Base-by-base conservation (phyloP, 305 asterid species). In the Rubia peregrina region DNA sequence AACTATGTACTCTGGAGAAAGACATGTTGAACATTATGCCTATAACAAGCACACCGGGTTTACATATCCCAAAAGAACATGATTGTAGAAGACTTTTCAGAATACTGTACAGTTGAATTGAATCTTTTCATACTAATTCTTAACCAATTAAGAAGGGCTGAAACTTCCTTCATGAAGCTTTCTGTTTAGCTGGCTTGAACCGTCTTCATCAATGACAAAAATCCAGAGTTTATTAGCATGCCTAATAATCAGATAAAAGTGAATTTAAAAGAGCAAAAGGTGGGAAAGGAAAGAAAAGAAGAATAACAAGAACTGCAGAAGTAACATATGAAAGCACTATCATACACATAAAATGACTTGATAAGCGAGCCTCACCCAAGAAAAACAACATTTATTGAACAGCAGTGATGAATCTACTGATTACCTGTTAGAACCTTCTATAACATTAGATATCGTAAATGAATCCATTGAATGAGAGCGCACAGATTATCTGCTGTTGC, bases 381-480 rank as follows among this genome's bases (percentile, higher is more conserved):
- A 26, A 1, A 61, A 14, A 26, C 17, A 24, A 61, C 12, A 30
- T 3, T 30, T 26, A 7, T 26, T 61, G 19, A 30, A 13, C 19
- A 61, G 33, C n/a, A 61, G 40, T 36, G 40, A 36, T 5, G 7
- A 36, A 4, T 4, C 10, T 62, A 44, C 48, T 75, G 48, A 79
- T 80, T 84, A 89, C 98, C 91, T 85, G 83, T 87, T 61, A 71
- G 98, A 93, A 78, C 96, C 97, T 21, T 80, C 79, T 69, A 61
- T 74, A 73, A 90, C 86, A 78, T 85, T 90, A 5, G 98, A 85
- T 84, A 93, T 90, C 6, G 97, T 86, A 79, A 90, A 88, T 70
- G 90, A 79, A 79, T 90, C 95, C 95, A 86, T 70, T 68, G 91
- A 82, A 78, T 83, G 82, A 48, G 82, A 78, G 61, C 73, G 76